Evolutionary conservation across 2,329 filamentous ascomycete species (phyloP), one percentile per base, ranked within the genome.

Genomic region (Talaromyces sp.): DNA sequence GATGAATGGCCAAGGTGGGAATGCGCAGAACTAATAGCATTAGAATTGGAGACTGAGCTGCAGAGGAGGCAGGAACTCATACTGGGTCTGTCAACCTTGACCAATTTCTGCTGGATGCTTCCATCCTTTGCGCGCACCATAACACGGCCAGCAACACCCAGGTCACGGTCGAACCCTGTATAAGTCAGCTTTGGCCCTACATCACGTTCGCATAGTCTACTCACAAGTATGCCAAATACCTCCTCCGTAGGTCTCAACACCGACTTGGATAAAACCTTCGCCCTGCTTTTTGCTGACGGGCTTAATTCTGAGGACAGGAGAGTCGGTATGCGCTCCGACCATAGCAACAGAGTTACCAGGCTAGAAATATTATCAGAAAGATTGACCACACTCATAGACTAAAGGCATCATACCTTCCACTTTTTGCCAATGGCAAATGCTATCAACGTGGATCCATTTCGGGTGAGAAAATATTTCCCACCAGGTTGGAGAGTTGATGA

Each of bases 271-370:
- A 78, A 95, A 99, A 13, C 94, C 94, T 69, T 91, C 90, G 64
- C 86, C 88, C 73, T 87, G 85, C 81, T 94, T 95, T 81, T 94
- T 97, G 74, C 92, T 96, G 48, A 97, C 89, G 13, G 95, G 95
- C 83, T 99, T 99, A 76, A 99, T 83, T 66, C 94, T 89, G 59
- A 99, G 85, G 71, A 91, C 93, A 6, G 92, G 93, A 11, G 93
- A 97, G 80, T 99, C 95, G 66, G 95, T 98, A 79, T 99, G 94
- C 45, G 95, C 93, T 71, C 94, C 95, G 67, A 99, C 88, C 87
- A 98, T 97, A 76, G 91, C 81, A 67, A 97, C 89, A 9, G 93
- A 89, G 77, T 96, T 96, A 52, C 94, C 94, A 2, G 94, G 88
- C 79, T 82, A 68, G 58, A 33, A 54, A n/a, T 10, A 35, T 37